Percentiles rank a stretch among this genome's conserved stretches.
Conservation (phyloP, 179 eudicot species). For the Heliamphora pulchella region DNA sequence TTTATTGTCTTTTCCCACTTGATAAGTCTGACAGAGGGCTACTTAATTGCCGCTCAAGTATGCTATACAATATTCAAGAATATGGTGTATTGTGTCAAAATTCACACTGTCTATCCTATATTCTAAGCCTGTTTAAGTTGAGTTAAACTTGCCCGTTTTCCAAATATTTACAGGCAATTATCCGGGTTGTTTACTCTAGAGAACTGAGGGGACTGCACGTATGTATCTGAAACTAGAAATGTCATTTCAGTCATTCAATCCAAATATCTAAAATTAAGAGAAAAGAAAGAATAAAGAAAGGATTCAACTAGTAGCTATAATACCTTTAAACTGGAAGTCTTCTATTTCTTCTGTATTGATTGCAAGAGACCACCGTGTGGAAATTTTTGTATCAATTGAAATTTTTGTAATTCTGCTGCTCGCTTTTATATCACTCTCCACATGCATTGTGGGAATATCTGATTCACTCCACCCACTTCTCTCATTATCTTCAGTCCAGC, state of each 20-base stretch:
- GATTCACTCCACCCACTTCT: constrained; percentile 64
- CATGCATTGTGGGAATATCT: constrained; percentile 60
- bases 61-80: neutral
- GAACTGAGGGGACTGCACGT: neutral
- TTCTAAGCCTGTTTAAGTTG: neutral
- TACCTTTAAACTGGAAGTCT: constrained; percentile 82
- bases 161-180: neutral
- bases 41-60: neutral
- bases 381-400: constrained; percentile 54
- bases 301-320: neutral
- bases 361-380: constrained; percentile 81
- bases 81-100: neutral
- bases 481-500: constrained; percentile 42
- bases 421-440: constrained; percentile 37
- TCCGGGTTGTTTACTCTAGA: neutral
- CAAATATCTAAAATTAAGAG: neutral
- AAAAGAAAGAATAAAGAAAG: neutral
- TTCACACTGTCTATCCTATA: neutral
- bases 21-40: neutral
- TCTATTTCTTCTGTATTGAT: constrained; percentile 63
- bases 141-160: neutral
- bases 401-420: constrained; percentile 50
- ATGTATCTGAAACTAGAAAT: neutral
- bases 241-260: constrained; percentile 4
- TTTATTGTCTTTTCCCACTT: neutral